Percentiles rank a stretch among this genome's conserved stretches.
Evolutionary conservation across 805 yeast genomes (phyloP).

Genomic region (Starmera quercuum): DNA sequence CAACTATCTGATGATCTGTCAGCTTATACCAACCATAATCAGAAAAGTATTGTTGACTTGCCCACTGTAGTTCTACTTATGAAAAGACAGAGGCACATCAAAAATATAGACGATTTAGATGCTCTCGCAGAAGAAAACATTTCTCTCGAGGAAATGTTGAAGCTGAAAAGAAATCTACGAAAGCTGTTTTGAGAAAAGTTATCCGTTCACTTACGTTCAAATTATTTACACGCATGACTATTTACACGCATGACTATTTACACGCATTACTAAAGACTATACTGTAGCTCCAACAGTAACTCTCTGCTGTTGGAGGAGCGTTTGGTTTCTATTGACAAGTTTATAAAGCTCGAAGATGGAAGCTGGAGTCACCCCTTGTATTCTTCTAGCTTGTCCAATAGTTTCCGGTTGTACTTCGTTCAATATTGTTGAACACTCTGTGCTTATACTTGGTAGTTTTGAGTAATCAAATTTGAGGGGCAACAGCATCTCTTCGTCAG

Average conservation of each 20-base stretch:
- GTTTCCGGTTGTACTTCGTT: conserved; percentile 79
- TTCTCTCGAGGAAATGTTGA: conserved; percentile 22
- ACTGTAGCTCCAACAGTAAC: background rate
- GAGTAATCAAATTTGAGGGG: conserved; percentile 64
- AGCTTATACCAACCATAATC: conserved; percentile 26
- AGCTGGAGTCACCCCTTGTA: conserved; percentile 93
- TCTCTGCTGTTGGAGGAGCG: conserved; percentile 2
- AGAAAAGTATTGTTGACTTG: conserved; percentile 18
- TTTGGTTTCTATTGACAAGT: conserved; percentile 28
- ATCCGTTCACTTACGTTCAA: too few species aligned
- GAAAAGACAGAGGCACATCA: conserved; percentile 22
- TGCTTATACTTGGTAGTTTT: conserved; percentile 54
- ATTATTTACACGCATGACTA: too few species aligned
- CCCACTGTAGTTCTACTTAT: conserved; percentile 19
- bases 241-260: too few species aligned
- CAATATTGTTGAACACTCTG: conserved; percentile 63
- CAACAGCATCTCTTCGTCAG: conserved; percentile 71
- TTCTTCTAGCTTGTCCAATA: conserved; percentile 89
- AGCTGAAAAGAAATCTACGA: conserved; percentile 16
- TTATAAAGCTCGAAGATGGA: conserved; percentile 75
- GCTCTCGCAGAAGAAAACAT: conserved; percentile 20
- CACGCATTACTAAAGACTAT: too few species aligned
- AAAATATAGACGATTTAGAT: conserved; percentile 10
- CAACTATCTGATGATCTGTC: conserved; percentile 20
- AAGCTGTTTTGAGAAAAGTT: conserved; percentile 8